phyloP scores from a whole-genome alignment of 768 basidiomycete species.

The Panaeolus cyanescens region DNA sequence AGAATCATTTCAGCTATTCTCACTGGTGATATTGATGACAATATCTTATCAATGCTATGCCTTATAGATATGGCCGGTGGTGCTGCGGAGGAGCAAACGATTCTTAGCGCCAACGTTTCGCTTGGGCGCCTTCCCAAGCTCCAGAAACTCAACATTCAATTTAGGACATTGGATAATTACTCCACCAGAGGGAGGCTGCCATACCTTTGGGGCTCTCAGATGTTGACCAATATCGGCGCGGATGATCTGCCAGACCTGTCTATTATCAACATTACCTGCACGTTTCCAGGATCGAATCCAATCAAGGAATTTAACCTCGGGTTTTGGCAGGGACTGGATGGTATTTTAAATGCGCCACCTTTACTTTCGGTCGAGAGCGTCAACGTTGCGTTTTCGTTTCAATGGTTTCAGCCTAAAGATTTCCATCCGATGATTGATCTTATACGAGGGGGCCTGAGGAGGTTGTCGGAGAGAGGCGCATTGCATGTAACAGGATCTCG shows the following conservation, averaged over 20 bases:
- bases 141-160: not conserved
- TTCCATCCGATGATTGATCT: not conserved
- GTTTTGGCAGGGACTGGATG: not conserved
- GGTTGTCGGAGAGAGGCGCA: not conserved
- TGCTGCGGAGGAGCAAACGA: not conserved
- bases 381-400: not conserved
- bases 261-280: not conserved
- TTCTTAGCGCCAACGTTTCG: not conserved
- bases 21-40: too few species aligned
- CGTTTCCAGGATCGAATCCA: not conserved
- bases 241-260: not conserved
- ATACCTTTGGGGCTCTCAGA: not conserved
- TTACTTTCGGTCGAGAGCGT: not conserved
- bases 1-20: not conserved
- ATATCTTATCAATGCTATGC: not conserved
- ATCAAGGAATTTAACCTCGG: not conserved
- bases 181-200: not conserved
- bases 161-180: not conserved
- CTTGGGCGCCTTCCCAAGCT: not conserved
- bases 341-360: not conserved
- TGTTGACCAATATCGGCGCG: not conserved
- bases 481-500: not conserved
- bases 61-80: not conserved
- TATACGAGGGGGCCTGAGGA: not conserved
- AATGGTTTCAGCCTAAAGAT: not conserved